Base-by-base conservation (phyloP, 352 stramenopile genomes). In the Globisporangium carolinianum region DNA sequence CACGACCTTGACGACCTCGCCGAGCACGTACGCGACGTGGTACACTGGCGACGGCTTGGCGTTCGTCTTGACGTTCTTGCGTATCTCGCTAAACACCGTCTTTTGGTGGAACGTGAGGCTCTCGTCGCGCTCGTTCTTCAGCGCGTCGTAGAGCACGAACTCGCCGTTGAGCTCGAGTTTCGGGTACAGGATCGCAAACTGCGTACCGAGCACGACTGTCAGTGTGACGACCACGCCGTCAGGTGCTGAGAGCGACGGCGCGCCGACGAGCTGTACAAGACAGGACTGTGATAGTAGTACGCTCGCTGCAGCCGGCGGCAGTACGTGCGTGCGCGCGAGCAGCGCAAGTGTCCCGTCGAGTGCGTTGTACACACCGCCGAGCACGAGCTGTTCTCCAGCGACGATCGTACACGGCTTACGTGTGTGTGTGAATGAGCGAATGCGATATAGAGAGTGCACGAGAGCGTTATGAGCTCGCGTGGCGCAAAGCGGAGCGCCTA, bases 51-150 rank as follows among this genome's bases (percentile, higher is more conserved):
- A 57, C 75, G 74, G 77, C 54, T 83, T 83, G 7, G 2, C 58
- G 51, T 66, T 57, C 45, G 68, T 67, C 57, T 81, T 67, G 36
- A 85, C 73, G 47, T 63, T 76, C 58, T 84, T 73, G 43, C 75
- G 58, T 41, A 87, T 82, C 61, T 83, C 67, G 11, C 63, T 71
- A 50, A 83, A 74, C 47, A 73, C 53, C 75, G 73, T 79, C 55
- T 83, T 83, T 62, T 87, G 75, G 45, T 77, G 71, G 59, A 77
- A 77, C n/a, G 73, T 79, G 38, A 89, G 57, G 42, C 75, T 70
- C 24, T 78, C 69, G 38, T 81, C 71, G 24, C 67, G 60, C 57
- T 83, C 42, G 41, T 71, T 66, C 62, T 79, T 79, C 55, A 89
- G 67, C 67, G 72, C 69, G 17, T 86, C 68, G 47, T 76, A 82